phyloP scores from a whole-genome alignment of 495 filamentous ascomycete genomes.

The Talaromyces stipitatus region DNA sequence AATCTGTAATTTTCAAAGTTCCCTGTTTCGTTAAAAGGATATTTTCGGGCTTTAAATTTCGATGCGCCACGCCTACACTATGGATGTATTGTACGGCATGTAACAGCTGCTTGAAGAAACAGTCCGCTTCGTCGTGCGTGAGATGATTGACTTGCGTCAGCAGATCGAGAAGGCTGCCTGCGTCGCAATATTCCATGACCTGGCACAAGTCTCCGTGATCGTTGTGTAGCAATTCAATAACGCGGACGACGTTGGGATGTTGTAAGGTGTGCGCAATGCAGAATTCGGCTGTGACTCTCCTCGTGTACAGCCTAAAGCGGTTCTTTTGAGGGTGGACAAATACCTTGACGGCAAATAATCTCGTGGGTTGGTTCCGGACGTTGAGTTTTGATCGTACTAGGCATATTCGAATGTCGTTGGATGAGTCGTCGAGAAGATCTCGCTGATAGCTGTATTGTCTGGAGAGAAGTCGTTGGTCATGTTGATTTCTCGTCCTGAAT shows the following conservation, averaged over 20 bases:
- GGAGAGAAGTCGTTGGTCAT: background rate
- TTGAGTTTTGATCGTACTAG: background rate
- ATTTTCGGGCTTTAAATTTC: constrained; percentile 55
- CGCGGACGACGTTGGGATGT: constrained; percentile 14
- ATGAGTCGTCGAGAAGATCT: background rate
- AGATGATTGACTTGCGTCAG: constrained; percentile 5
- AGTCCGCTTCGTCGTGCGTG: constrained; percentile 7
- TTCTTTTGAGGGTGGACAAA: background rate
- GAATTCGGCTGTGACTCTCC: background rate
- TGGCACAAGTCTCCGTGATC: constrained; percentile 10
- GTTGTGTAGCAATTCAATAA: constrained; percentile 13
- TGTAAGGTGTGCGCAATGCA: background rate
- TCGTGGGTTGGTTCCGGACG: background rate
- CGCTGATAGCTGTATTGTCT: background rate
- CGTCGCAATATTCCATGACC: constrained; percentile 14
- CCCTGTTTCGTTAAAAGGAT: constrained; percentile 36
- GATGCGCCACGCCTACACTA: constrained; percentile 39
- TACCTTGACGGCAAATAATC: background rate
- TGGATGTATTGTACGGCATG: constrained; percentile 50
- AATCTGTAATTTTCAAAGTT: constrained; percentile 7
- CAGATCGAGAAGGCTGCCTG: constrained; percentile 11
- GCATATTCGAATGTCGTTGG: background rate
- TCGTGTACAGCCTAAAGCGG: background rate
- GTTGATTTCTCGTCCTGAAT: background rate
- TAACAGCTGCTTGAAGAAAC: constrained; percentile 43